These are phyloP conservation scores for Madurella mycetomatis DNA, from an alignment of 2,329 filamentous ascomycete species.

Conservation along the genomic window DNA sequence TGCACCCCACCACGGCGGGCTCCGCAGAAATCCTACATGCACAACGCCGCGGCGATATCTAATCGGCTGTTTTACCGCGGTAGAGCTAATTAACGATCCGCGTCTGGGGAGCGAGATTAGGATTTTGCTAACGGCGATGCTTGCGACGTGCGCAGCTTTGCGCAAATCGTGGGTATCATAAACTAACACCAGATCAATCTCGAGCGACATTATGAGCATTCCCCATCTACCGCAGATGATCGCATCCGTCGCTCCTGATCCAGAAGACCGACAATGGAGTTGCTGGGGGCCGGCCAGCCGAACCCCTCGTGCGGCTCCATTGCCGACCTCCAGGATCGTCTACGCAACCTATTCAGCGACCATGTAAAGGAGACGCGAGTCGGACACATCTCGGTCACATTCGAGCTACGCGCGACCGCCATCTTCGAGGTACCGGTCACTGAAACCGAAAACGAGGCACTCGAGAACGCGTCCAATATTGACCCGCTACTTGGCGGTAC, in stretches of 20 bases:
- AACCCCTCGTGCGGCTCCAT: slow-evolving; percentile 35
- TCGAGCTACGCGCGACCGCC: slow-evolving; percentile 44
- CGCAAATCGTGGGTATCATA: not conserved
- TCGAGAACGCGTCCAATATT: slow-evolving; percentile 25
- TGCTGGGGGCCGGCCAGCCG: slow-evolving; percentile 30
- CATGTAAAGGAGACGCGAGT: slow-evolving; percentile 46
- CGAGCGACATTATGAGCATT: not conserved
- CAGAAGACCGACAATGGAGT: slow-evolving; percentile 27
- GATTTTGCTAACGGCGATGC: not conserved
- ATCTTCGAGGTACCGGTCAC: slow-evolving; percentile 40
- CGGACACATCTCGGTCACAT: slow-evolving; percentile 44
- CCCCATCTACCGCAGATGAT: not conserved
- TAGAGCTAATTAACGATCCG: not conserved
- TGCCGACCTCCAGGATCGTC: slow-evolving; percentile 44
- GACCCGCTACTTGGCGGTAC: slow-evolving; percentile 34
- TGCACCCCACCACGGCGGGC: not conserved
- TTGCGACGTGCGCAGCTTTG: not conserved
- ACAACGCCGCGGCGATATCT: not conserved
- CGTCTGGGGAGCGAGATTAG: not conserved
- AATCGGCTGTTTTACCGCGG: not conserved
- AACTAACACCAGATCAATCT: no score
- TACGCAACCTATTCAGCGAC: slow-evolving; percentile 38
- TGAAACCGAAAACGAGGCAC: slow-evolving; percentile 35
- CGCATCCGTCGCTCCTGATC: not conserved
- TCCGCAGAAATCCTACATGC: not conserved